Base-by-base conservation (phyloP, 2,329 filamentous ascomycete genomes). In the Neofusicoccum kwambonambiense region DNA sequence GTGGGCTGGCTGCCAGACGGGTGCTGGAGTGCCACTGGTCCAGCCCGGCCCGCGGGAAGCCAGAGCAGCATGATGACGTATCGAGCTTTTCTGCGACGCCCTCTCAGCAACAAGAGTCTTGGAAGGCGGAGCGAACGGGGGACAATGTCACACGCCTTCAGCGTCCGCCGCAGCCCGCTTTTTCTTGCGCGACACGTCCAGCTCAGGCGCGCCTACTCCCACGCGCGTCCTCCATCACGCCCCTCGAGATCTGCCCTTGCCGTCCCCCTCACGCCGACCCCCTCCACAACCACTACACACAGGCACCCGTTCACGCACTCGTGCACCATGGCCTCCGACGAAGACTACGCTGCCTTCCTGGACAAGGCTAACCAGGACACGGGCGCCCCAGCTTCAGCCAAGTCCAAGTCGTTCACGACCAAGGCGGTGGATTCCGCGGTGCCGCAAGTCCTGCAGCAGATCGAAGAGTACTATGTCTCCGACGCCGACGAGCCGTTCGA, bases 401-500 rank as follows among this genome's bases (percentile, higher is more conserved):
- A 74, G 62, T 67, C 69, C 34, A 68, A 69, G 22, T 73, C 69
- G 47, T 72, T 74, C 63, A 70, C 73, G 41, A 75, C 76, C 35
- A 75, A 75, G 70, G 74, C 73, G 56, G 78, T 83, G 41, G 75
- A 81, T 68, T 82, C 84, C 60, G 76, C 83, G 66, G 83, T 93
- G 62, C 91, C 93, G 2, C 67, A 70, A 47, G 71, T 45, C 58
- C 70, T 79, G 47, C 67, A 74, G 67, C 67, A 70, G 17, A 71
- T 65, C 3, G 81, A 89, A 65, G 84, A 83, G 49, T 88, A 89
- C 73, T 96, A 95, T 76, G 77, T 86, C 15, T 95, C 90, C 67
- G 93, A 97, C 66, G 87, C 91, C 35, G 93, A 97, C 75, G 92
- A 96, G 81, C 89, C 90, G 4, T 97, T 96, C 77, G 87, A 90